Conservation (phyloP, 805 yeast genomes). For the Helenozyma rhizophorensis region DNA sequence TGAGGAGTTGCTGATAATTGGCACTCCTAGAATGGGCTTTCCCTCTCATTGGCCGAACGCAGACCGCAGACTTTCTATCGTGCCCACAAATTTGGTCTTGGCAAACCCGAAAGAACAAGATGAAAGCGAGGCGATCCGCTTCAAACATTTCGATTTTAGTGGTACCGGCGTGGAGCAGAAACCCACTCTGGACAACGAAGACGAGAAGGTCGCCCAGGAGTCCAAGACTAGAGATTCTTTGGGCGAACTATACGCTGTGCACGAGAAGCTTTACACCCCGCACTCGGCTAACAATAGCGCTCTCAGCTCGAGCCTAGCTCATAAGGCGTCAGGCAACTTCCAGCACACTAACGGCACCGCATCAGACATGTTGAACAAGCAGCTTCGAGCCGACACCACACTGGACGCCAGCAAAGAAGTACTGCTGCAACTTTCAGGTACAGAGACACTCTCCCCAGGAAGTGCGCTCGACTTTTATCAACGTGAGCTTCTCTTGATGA, state of each 20-base stretch:
- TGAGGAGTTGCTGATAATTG: background rate
- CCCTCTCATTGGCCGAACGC: constrained; percentile 11
- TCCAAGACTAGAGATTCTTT: constrained; percentile 6
- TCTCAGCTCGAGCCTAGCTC: background rate
- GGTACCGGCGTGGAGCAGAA: constrained; percentile 3
- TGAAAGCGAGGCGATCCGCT: constrained; percentile 3
- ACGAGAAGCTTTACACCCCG: constrained; percentile 24
- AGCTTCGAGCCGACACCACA: constrained; percentile 6
- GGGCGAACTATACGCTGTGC: constrained; percentile 28
- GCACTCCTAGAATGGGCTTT: background rate
- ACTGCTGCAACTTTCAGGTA: background rate
- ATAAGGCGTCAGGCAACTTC: constrained; percentile 5
- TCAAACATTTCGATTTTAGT: constrained; percentile 10
- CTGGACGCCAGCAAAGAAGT: constrained; percentile 1
- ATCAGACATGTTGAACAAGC: constrained; percentile 9
- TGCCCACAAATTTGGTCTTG: constrained; percentile 21
- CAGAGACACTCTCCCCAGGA: constrained; percentile 3
- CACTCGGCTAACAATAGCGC: background rate
- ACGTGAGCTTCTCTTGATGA: constrained; percentile 51
- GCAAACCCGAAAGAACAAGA: background rate
- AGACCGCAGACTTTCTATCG: constrained; percentile 24
- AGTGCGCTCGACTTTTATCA: constrained; percentile 44
- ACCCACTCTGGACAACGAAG: too few species aligned
- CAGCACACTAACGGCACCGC: constrained; percentile 9
- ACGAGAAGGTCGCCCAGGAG: background rate